Conservation (phyloP, 2,329 filamentous ascomycete species). For the Elsinoe perseae region DNA sequence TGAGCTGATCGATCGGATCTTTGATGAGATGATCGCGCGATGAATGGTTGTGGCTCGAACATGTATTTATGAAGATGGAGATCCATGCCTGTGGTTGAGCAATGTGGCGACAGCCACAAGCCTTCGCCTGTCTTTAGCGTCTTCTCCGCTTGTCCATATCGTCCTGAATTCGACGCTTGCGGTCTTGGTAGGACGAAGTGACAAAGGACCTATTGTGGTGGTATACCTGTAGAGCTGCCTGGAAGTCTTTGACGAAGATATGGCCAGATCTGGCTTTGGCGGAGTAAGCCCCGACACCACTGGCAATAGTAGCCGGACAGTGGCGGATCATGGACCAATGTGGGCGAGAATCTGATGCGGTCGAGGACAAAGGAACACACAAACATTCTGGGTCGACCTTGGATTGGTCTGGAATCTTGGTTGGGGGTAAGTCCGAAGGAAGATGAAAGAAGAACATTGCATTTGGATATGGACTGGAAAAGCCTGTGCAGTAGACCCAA, state of each 20-base stretch:
- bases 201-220: constrained; percentile 1
- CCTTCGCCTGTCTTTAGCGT: constrained; percentile 3
- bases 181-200: background rate
- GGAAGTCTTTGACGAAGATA: background rate
- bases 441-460: constrained; percentile 7
- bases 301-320: background rate
- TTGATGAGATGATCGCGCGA: background rate
- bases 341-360: constrained; percentile 5
- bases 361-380: constrained; percentile 7
- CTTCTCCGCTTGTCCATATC: background rate
- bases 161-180: constrained; percentile 4
- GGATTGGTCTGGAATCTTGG: constrained; percentile 6
- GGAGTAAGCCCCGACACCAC: background rate
- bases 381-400: constrained; percentile 1
- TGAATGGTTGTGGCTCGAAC: background rate
- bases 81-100: background rate
- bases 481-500: constrained; percentile 5
- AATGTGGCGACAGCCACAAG: background rate
- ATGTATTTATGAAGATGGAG: constrained; percentile 7
- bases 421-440: constrained; percentile 4
- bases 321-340: background rate
- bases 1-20: constrained; percentile 2
- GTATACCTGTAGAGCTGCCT: background rate
- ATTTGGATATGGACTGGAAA: constrained; percentile 15
- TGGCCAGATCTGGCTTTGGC: background rate